These are phyloP conservation scores for Tubosaeta sp. DNA, from an alignment of 768 basidiomycete species.

Conservation along the genomic window DNA sequence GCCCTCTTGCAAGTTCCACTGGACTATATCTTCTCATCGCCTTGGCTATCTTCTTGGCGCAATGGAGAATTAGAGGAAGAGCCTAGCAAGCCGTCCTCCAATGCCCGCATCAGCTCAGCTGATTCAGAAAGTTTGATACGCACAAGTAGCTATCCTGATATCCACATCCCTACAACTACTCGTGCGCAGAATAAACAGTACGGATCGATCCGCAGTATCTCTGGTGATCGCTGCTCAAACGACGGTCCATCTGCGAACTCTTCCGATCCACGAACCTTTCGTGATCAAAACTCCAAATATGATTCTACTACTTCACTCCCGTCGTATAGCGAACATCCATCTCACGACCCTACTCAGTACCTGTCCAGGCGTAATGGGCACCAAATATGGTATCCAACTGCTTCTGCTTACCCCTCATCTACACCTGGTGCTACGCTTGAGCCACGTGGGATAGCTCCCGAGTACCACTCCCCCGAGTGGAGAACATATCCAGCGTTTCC, in stretches of 20 bases:
- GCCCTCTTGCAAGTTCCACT: conserved; percentile 39
- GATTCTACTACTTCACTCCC: conserved; percentile 22
- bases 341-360: conserved; percentile 21
- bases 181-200: conserved; percentile 7
- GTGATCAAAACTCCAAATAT: conserved; percentile 10
- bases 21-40: conserved; percentile 32
- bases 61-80: conserved; percentile 11
- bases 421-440: conserved; percentile 3
- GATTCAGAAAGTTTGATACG: conserved; percentile 2
- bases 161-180: conserved; percentile 11
- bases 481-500: conserved; percentile 70
- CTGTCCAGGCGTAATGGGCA: conserved; percentile 24
- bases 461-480: conserved; percentile 58
- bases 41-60: conserved; percentile 25
- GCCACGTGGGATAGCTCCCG: conserved; percentile 26
- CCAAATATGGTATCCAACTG: conserved; percentile 61
- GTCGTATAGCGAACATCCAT: conserved; percentile 21
- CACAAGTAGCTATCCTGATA: conserved; percentile 8
- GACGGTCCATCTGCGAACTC: neutral
- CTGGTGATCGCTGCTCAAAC: conserved; percentile 12
- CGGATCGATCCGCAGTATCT: conserved; percentile 16
- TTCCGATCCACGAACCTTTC: conserved; percentile 1
- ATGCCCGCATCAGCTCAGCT: neutral
- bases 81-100: conserved; percentile 2
- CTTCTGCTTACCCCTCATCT: conserved; percentile 35